Conservation (phyloP, 2,329 filamentous ascomycete genomes). For the Aureobasidium sp. region DNA sequence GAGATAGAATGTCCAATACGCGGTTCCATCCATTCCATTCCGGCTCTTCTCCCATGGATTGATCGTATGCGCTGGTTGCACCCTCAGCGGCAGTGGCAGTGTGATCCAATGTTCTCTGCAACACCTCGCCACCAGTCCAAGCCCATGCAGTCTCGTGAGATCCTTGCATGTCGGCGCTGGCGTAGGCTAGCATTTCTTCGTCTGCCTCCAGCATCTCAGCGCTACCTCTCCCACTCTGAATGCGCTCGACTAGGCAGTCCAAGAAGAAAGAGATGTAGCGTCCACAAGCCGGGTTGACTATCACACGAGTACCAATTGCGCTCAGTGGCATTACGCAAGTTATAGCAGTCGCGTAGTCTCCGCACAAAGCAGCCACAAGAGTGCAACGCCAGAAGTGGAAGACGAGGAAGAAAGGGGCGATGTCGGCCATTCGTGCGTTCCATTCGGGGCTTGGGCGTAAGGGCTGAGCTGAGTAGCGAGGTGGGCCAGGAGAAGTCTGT, state of each 20-base stretch:
- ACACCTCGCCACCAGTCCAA: constrained; percentile 54
- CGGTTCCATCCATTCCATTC: constrained; percentile 79
- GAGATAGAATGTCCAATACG: constrained; percentile 57
- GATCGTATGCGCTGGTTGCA: not conserved
- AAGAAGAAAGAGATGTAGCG: constrained; percentile 78
- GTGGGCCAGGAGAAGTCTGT: constrained; percentile 32
- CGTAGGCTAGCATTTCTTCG: constrained; percentile 82
- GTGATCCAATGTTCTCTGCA: constrained; percentile 13
- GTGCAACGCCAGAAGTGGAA: constrained; percentile 83
- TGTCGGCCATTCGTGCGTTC: constrained; percentile 54
- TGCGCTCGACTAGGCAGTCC: constrained; percentile 54
- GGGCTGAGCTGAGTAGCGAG: constrained; percentile 19
- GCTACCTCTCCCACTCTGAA: constrained; percentile 36
- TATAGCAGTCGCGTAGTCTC: constrained; percentile 64
- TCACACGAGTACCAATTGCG: constrained; percentile 62
- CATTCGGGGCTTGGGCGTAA: constrained; percentile 33
- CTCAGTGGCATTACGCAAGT: constrained; percentile 66
- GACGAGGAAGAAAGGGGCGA: constrained; percentile 68
- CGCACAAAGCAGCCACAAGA: constrained; percentile 69
- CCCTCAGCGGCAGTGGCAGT: constrained; percentile 18
- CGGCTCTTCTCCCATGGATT: constrained; percentile 37
- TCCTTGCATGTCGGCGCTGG: constrained; percentile 79
- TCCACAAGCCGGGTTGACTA: constrained; percentile 71
- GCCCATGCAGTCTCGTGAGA: constrained; percentile 74
- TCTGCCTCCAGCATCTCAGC: constrained; percentile 52